A percentile compares a stretch with the other conserved stretches of the same genome.
Conservation (phyloP, 169 alveolate species). For the Neospora caninum region DNA sequence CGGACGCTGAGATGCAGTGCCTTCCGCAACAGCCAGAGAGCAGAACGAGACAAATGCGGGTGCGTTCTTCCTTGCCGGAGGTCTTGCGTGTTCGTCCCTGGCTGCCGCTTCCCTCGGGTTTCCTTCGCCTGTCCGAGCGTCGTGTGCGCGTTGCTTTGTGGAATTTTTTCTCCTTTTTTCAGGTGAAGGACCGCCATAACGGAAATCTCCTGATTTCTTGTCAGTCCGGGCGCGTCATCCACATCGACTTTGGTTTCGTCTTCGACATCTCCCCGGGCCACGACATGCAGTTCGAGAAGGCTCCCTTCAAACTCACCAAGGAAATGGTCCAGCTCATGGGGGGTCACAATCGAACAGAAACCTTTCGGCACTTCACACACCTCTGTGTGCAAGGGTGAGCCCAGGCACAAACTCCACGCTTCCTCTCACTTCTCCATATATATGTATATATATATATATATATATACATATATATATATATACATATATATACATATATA, state of each 20-base stretch:
- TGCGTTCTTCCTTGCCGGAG: too few relatives aligned
- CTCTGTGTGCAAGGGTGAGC: constrained; percentile 81
- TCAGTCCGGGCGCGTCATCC: constrained; percentile 92
- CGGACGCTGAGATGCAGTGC: too few relatives aligned
- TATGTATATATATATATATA: not conserved
- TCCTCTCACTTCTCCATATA: not conserved
- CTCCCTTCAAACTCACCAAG: constrained; percentile 95
- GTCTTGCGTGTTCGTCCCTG: too few relatives aligned
- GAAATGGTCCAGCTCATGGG: constrained; percentile 97
- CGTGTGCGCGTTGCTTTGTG: not conserved
- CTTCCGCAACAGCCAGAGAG: too few relatives aligned
- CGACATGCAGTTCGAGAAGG: constrained; percentile 95
- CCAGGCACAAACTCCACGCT: constrained; percentile 31
- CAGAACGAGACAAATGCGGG: too few relatives aligned
- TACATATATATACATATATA: too few relatives aligned
- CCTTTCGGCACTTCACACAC: constrained; percentile 64
- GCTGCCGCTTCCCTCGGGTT: too few relatives aligned
- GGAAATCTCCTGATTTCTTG: constrained; percentile 95
- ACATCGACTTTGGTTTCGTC: constrained; percentile 97
- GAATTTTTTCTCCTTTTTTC: constrained; percentile 34
- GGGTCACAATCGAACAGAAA: constrained; percentile 71
- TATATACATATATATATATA: not conserved
- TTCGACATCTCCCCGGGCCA: constrained; percentile 96
- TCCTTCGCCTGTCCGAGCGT: too few relatives aligned
- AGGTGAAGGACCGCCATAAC: constrained; percentile 96